Percentiles rank a stretch among this genome's conserved stretches.
These are phyloP conservation scores for Mycena latifolia DNA, from an alignment of 768 basidiomycete species.

Conservation along the genomic window DNA sequence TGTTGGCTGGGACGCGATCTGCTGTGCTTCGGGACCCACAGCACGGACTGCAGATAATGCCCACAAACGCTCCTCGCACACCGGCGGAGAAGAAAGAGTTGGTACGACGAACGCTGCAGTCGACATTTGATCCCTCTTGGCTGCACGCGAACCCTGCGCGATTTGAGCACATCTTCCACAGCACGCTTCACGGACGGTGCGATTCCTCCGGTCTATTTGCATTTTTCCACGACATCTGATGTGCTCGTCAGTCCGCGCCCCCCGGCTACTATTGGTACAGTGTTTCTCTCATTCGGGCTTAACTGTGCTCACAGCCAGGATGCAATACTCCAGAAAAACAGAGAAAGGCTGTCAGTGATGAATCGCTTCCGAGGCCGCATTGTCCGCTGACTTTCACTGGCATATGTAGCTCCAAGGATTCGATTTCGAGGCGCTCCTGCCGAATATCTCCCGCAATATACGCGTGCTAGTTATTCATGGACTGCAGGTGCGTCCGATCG, in stretches of 20 bases:
- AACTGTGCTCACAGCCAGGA: neutral
- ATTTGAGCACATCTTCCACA: slow-evolving; percentile 16
- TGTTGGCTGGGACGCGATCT: slow-evolving; percentile 38
- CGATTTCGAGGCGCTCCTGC: slow-evolving; percentile 23
- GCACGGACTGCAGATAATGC: slow-evolving; percentile 21
- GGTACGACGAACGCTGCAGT: slow-evolving; percentile 18
- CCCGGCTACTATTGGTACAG: slow-evolving; percentile 24
- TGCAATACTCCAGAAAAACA: slow-evolving; percentile 24
- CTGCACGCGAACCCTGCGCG: slow-evolving; percentile 14
- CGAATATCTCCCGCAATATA: slow-evolving; percentile 22
- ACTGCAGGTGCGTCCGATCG: slow-evolving; percentile 9
- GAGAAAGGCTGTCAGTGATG: slow-evolving; percentile 19
- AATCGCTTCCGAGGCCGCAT: slow-evolving; percentile 3
- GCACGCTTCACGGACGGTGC: slow-evolving; percentile 20
- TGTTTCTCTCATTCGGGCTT: neutral
- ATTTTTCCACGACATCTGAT: neutral
- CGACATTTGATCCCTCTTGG: slow-evolving; percentile 27
- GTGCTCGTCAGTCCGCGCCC: slow-evolving; percentile 14
- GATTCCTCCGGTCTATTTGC: neutral
- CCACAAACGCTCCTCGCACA: slow-evolving; percentile 24
- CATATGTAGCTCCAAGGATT: slow-evolving; percentile 24
- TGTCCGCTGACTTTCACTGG: slow-evolving; percentile 2
- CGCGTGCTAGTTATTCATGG: slow-evolving; percentile 26
- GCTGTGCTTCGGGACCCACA: slow-evolving; percentile 17
- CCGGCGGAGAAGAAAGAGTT: slow-evolving; percentile 15